Percentiles rank a stretch among this genome's conserved stretches.
These are phyloP conservation scores for Hymenoscyphus infarciens DNA, from an alignment of 2,329 filamentous ascomycete species.

Conservation along the genomic window DNA sequence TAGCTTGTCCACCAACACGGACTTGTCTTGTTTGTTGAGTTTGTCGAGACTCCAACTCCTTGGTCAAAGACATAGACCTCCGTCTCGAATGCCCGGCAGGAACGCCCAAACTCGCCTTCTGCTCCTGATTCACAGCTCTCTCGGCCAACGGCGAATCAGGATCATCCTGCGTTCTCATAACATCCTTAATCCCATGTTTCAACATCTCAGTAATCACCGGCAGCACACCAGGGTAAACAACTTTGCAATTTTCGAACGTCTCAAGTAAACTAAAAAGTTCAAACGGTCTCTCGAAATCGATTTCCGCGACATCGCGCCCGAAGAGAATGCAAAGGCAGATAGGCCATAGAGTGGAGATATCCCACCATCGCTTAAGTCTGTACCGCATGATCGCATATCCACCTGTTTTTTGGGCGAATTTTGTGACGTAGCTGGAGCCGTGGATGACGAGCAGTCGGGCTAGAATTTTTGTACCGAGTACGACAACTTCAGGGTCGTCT, in stretches of 20 bases:
- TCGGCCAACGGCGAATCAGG: slow-evolving; percentile 48
- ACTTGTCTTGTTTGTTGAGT: slow-evolving; percentile 44
- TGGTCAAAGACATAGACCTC: slow-evolving; percentile 64
- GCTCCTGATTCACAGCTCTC: slow-evolving; percentile 24
- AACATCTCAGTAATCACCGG: slow-evolving; percentile 83
- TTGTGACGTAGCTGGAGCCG: slow-evolving; percentile 74
- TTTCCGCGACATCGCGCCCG: slow-evolving; percentile 71
- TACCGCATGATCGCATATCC: slow-evolving; percentile 85
- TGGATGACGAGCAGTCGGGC: slow-evolving; percentile 80
- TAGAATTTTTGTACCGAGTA: slow-evolving; percentile 77
- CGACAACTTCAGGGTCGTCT: slow-evolving; percentile 76
- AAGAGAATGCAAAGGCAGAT: slow-evolving; percentile 88
- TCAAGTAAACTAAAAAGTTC: slow-evolving; percentile 72
- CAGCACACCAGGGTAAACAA: slow-evolving; percentile 74
- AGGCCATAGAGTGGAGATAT: slow-evolving; percentile 77
- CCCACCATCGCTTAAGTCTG: slow-evolving; percentile 84
- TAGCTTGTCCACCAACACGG: slow-evolving; percentile 53
- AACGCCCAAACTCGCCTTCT: slow-evolving; percentile 26
- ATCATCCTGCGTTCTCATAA: slow-evolving; percentile 59
- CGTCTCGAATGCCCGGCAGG: slow-evolving; percentile 25
- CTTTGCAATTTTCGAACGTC: slow-evolving; percentile 64
- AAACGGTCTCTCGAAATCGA: slow-evolving; percentile 70
- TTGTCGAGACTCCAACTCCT: slow-evolving; percentile 52
- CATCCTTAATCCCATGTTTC: slow-evolving; percentile 73
- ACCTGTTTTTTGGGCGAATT: slow-evolving; percentile 85